Evolutionary conservation across 2,329 filamentous ascomycete genomes (phyloP).

Genomic region (Sphaerulina musiva): DNA sequence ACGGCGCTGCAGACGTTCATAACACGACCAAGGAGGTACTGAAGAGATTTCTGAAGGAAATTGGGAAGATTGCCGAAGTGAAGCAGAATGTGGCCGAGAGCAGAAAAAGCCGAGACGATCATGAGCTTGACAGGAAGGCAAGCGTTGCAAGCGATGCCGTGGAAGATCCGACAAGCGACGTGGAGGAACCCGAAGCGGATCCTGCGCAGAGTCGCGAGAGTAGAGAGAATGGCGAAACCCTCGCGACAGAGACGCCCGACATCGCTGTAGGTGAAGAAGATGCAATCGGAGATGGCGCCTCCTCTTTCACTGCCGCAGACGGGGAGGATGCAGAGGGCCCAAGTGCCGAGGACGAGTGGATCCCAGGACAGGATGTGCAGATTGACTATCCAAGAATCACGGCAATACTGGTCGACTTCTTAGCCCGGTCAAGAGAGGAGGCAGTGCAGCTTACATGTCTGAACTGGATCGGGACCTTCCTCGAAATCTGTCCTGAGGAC

Average conservation of each 20-base stretch:
- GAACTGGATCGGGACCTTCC: conserved; percentile 91
- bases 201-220: conserved; percentile 18
- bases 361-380: conserved; percentile 92
- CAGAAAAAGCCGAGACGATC: conserved; percentile 56
- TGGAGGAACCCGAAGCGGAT: conserved; percentile 16
- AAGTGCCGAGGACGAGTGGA: conserved; percentile 78
- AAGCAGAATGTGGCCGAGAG: conserved; percentile 90
- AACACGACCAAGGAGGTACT: conserved; percentile 82
- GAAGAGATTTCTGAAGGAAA: conserved; percentile 85
- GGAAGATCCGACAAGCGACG: conserved; percentile 6
- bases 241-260: conserved; percentile 8
- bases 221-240: conserved; percentile 18
- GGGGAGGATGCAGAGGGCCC: conserved; percentile 39
- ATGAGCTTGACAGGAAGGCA: conserved; percentile 21
- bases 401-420: conserved; percentile 81
- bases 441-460: conserved; percentile 86
- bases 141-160: conserved; percentile 23
- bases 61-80: conserved; percentile 85
- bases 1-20: conserved; percentile 88
- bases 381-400: conserved; percentile 89
- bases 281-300: conserved; percentile 50
- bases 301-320: conserved; percentile 49
- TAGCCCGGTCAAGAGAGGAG: conserved; percentile 79
- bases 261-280: conserved; percentile 18
- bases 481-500: conserved; percentile 95